Evolutionary conservation across 2,329 filamentous ascomycete genomes (phyloP).

Genomic region (Phaeosphaeria sp.): DNA sequence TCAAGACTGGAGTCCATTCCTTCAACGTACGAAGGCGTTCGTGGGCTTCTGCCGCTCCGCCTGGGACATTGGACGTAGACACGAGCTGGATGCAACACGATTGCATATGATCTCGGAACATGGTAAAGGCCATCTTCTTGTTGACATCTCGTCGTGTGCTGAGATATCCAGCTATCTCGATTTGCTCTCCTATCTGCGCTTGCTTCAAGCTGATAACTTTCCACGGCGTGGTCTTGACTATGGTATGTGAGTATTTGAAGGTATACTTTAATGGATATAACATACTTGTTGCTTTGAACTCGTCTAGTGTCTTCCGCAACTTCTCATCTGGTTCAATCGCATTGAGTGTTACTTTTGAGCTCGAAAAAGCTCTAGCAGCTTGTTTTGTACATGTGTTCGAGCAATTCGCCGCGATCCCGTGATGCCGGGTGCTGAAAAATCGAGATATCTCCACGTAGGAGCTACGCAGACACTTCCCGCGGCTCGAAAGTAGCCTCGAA

Average conservation of each 20-base stretch:
- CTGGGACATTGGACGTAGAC: constrained; percentile 48
- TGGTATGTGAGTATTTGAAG: constrained; percentile 9
- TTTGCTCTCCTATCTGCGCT: neutral
- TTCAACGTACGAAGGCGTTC: constrained; percentile 52
- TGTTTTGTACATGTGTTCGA: constrained; percentile 12
- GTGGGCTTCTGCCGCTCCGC: constrained; percentile 35
- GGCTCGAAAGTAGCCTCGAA: constrained; percentile 19
- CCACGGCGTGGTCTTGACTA: constrained; percentile 22
- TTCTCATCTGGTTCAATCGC: constrained; percentile 20
- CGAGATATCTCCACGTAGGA: constrained; percentile 45
- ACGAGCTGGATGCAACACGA: constrained; percentile 58
- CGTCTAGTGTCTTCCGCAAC: constrained; percentile 31
- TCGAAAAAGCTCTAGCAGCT: constrained; percentile 22
- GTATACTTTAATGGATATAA: neutral
- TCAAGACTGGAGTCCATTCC: constrained; percentile 61
- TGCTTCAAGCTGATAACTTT: constrained; percentile 15
- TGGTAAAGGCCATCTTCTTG: constrained; percentile 73
- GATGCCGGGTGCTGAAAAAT: constrained; percentile 36
- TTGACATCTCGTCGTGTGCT: constrained; percentile 71
- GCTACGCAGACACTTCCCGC: constrained; percentile 27
- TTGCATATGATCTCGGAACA: constrained; percentile 57
- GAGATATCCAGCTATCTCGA: constrained; percentile 66
- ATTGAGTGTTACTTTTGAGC: constrained; percentile 2
- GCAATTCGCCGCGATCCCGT: constrained; percentile 30
- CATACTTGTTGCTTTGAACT: constrained; percentile 43